phyloP scores from a whole-genome alignment of 139 green algal genomes.

The Chlorella sp. region DNA sequence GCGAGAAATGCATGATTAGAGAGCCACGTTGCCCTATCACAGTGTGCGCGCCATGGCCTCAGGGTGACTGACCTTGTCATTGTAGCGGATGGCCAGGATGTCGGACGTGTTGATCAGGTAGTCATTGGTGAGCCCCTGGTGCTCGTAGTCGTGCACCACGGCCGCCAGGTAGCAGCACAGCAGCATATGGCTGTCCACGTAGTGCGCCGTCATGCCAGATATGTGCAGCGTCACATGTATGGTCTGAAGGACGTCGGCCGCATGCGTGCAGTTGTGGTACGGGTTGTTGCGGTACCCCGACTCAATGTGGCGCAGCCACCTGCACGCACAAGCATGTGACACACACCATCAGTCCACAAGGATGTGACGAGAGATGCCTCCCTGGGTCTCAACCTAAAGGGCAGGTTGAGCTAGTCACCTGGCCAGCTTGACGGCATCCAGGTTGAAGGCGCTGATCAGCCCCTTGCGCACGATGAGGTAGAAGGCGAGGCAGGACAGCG shows the following conservation, averaged over 20 bases:
- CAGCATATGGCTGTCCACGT: constrained; percentile 30
- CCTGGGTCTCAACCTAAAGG: too few relatives aligned
- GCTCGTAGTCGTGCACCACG: constrained; percentile 29
- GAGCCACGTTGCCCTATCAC: too few relatives aligned
- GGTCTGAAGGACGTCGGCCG: constrained; percentile 29
- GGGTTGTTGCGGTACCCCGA: constrained; percentile 15
- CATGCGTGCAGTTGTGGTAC: constrained; percentile 27
- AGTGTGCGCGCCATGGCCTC: too few relatives aligned
- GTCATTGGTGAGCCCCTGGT: constrained; percentile 37
- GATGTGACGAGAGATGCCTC: too few relatives aligned
- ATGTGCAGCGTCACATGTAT: constrained; percentile 17
- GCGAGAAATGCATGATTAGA: too few relatives aligned
- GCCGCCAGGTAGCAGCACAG: constrained; percentile 34
- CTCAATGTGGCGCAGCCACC: constrained; percentile 18
- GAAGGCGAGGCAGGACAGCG: constrained; percentile 31
- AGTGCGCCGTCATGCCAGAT: constrained; percentile 13
- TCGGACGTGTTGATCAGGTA: constrained; percentile 25
- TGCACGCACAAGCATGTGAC: background rate
- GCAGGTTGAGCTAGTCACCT: too few relatives aligned
- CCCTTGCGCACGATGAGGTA: constrained; percentile 24
- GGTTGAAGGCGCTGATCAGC: constrained; percentile 19
- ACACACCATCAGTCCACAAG: too few relatives aligned
- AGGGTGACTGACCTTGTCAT: constrained; percentile 19
- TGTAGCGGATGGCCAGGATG: constrained; percentile 33
- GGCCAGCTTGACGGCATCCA: constrained; percentile 24